phyloP scores from a whole-genome alignment of 257 asterid species.

The Solanum etuberosum region DNA sequence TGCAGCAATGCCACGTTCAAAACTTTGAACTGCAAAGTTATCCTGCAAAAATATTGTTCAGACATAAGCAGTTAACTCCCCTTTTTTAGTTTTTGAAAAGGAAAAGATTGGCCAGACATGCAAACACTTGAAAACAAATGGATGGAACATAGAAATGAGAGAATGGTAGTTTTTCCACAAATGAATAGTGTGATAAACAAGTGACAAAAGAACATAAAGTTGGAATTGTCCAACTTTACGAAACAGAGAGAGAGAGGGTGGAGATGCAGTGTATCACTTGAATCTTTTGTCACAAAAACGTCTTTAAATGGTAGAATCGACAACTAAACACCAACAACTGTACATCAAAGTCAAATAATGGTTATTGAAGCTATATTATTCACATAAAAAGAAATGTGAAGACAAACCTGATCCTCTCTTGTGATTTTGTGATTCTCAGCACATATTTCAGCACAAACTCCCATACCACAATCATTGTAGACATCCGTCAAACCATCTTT shows the following conservation, averaged over 20 bases:
- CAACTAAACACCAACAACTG: background rate
- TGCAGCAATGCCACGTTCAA: constrained; percentile 98
- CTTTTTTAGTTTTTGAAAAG: background rate
- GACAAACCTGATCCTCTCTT: constrained; percentile 87
- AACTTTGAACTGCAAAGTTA: constrained; percentile 81
- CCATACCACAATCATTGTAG: constrained; percentile 88
- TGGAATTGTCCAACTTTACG: background rate
- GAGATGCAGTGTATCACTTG: background rate
- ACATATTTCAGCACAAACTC: constrained; percentile 96
- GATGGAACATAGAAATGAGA: background rate
- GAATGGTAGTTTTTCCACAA: background rate
- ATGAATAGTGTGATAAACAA: background rate
- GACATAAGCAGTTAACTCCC: background rate
- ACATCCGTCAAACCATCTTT: constrained; percentile 99
- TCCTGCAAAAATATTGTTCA: constrained; percentile 37
- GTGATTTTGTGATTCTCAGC: constrained; percentile 73
- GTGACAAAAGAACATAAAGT: background rate
- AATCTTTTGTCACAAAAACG: background rate
- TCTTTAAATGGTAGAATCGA: background rate
- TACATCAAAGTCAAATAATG: background rate
- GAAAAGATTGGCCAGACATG: background rate
- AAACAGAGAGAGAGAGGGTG: background rate
- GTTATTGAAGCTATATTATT: background rate
- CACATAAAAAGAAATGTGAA: background rate
- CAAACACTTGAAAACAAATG: background rate